Evolutionary conservation across 2,329 filamentous ascomycete genomes (phyloP), one percentile per base, ranked within the genome.

Genomic region (Lachnellula suecica): DNA sequence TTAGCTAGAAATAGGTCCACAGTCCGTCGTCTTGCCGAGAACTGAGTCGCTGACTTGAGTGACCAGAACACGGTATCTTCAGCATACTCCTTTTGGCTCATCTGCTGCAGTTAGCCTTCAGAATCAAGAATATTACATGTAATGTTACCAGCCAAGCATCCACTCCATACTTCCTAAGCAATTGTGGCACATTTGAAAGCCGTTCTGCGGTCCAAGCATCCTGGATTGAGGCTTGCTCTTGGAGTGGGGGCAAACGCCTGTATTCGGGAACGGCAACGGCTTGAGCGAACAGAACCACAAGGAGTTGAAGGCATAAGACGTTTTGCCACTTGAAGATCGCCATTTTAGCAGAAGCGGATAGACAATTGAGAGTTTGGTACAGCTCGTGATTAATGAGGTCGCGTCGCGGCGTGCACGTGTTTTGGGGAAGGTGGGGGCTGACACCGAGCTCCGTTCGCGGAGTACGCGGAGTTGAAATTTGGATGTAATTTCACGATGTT

Each of bases 1-100:
- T 71, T 66, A 4, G 73, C 71, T 13, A 81, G 64, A 62, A 79
- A 78, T 13, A 82, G 72, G 10, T 75, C 68, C 0, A 77, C 77
- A 2, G 77, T 78, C 31, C 76, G 69, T n/a, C 76, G 72, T 5
- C 75, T 71, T 4, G 77, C 75, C 2, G 74, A 76, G 63, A 79
- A 79, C 58, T 76, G 70, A 6, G 62, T 67, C 4, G 71, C 71
- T 19, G 67, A 63, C 56, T 78, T 78, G 29, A 79, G 69, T 3
- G 75, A 74, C 75, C 75, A 79, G 63, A 78, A 79, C 22, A 74
- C 71, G 0, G 75, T 78, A 51, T 79, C 76, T 58, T 79, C 76
- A 53, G 73, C 75, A 59, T 79, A 77, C 57, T 79, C 76, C 45
- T 72, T 72, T 63, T 79, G 75, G 66, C 73, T 75, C 58, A 77